Evolutionary conservation across 2,329 filamentous ascomycete species (phyloP).

Genomic region (Hymenoscyphus fraxineus): DNA sequence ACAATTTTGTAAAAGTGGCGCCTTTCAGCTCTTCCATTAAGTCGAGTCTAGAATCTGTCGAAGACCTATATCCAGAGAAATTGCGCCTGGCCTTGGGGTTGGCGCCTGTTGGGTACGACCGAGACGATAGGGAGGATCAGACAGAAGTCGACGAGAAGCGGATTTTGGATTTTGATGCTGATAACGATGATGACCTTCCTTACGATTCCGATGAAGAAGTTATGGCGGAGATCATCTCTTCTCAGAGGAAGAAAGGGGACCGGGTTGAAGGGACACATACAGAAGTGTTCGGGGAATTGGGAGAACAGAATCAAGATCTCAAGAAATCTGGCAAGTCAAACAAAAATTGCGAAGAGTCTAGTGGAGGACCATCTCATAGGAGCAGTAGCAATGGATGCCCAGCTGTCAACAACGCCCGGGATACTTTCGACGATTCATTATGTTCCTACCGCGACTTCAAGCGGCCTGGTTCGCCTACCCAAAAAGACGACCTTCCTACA

Average conservation of each 20-base stretch:
- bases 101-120: slow-evolving; percentile 8
- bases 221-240: slow-evolving; percentile 34
- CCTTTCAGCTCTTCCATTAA: slow-evolving; percentile 59
- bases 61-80: slow-evolving; percentile 76
- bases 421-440: not conserved
- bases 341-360: not conserved
- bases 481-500: not conserved
- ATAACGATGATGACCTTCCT: slow-evolving; percentile 43
- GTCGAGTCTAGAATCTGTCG: slow-evolving; percentile 77
- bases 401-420: not conserved
- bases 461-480: not conserved
- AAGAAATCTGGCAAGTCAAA: not conserved
- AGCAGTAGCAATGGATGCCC: not conserved
- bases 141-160: slow-evolving; percentile 60
- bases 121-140: slow-evolving; percentile 13
- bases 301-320: slow-evolving; percentile 10
- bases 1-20: slow-evolving; percentile 57
- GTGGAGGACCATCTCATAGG: not conserved
- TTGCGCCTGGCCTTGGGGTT: slow-evolving; percentile 47
- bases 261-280: slow-evolving; percentile 17
- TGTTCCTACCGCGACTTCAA: not conserved
- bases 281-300: not conserved
- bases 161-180: slow-evolving; percentile 41
- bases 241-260: slow-evolving; percentile 26
- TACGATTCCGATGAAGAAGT: slow-evolving; percentile 54